These are phyloP conservation scores for Talaromyces ruber DNA, from an alignment of 495 filamentous ascomycete genomes.

Conservation along the genomic window DNA sequence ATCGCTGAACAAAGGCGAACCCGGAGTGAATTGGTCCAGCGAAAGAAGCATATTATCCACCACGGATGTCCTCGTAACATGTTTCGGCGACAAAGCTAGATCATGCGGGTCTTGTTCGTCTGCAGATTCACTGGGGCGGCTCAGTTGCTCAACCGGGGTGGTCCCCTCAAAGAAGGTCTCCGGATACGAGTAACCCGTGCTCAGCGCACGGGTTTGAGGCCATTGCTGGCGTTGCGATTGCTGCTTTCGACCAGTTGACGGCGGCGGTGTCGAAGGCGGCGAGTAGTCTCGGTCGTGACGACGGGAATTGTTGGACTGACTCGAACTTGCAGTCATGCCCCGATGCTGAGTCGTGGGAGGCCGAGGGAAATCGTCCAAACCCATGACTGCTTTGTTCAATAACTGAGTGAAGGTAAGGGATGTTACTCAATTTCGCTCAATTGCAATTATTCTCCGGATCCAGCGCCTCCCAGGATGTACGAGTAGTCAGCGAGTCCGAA, in stretches of 20 bases:
- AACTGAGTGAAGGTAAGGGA: not conserved
- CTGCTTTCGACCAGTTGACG: conserved; percentile 26
- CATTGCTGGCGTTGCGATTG: conserved; percentile 20
- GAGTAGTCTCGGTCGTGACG: conserved; percentile 15
- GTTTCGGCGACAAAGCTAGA: conserved; percentile 64
- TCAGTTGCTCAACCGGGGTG: conserved; percentile 29
- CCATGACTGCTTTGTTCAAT: not conserved
- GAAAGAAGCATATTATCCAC: conserved; percentile 90
- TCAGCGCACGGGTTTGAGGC: conserved; percentile 20
- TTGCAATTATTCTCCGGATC: not conserved
- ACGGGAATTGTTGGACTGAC: not conserved
- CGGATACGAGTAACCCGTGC: conserved; percentile 28
- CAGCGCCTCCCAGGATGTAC: not conserved
- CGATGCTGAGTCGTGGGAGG: conserved; percentile 3
- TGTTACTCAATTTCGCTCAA: not conserved
- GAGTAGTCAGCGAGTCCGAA: not conserved
- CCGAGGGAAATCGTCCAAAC: conserved; percentile 4
- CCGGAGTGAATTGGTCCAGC: conserved; percentile 66
- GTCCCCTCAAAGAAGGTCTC: conserved; percentile 45
- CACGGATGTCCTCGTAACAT: conserved; percentile 75
- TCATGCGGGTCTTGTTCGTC: conserved; percentile 76
- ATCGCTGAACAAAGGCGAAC: conserved; percentile 29
- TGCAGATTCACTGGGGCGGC: conserved; percentile 31
- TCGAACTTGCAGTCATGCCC: not conserved
- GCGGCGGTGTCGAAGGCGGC: conserved; percentile 41